Base-by-base conservation (phyloP, 2,329 filamentous ascomycete genomes). In the Calonectria hawksworthii region DNA sequence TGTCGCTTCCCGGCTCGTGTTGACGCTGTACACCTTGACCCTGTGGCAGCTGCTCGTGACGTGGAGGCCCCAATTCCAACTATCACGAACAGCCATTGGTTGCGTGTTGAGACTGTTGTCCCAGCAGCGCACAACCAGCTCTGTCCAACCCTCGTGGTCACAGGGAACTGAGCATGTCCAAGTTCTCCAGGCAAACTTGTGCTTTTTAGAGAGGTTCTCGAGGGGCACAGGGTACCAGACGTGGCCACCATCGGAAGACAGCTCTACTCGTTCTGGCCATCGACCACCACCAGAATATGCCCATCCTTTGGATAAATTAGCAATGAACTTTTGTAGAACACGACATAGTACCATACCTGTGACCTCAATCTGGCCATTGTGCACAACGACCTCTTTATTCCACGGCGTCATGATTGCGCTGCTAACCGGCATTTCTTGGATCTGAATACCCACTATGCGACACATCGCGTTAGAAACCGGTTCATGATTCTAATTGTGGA, bases 391-490 rank as follows among this genome's bases (percentile, higher is more conserved):
- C n/a, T 92, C 88, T 78, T 92, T 92, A 26, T 89, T 88, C 84
- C 87, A 86, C 0, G 93, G 93, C 0, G 89, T 86, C 90, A 94
- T 94, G 78, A 94, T 93, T 26, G 92, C 93, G 21, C 88, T 90
- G 61, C 89, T 90, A 4, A 94, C 92, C 0, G 93, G 93, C 92
- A 94, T 94, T 44, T 94, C 93, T 79, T 95, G 93, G 78, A 93
- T 94, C 75, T 89, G 90, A 75, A 93, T 92, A 0, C 91, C 92
- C 61, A 65, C 61, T 65, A 7, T 23, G 8, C 26, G 8, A 32
- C 34, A 21, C 21, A 86, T 90, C 77, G 90, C 89, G 11, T 84
- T 86, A 14, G 88, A 86, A 41, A 16, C 28, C 14, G 11, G 8
- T 14, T 28, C 36, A 8, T 6, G 11, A 0, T 6, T 16, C 18